A percentile compares a stretch with the other conserved stretches of the same genome.
These are phyloP conservation scores for Claviceps maximensis DNA, from an alignment of 2,329 filamentous ascomycete genomes.

Conservation along the genomic window DNA sequence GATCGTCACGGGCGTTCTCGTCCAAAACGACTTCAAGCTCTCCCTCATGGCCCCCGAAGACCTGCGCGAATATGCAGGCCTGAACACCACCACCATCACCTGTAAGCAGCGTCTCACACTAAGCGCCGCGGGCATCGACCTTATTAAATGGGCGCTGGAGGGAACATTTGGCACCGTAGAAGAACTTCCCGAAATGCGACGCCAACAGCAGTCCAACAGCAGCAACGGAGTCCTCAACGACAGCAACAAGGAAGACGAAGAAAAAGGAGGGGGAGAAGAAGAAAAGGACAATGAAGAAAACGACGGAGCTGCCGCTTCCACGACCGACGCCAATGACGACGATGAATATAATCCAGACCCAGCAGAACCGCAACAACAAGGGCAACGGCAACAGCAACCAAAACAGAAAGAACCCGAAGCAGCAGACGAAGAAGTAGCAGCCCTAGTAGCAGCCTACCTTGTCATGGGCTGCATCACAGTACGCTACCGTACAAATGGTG, in stretches of 20 bases:
- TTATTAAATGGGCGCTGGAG: constrained; percentile 89
- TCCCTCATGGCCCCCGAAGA: constrained; percentile 96
- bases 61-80: constrained; percentile 86
- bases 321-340: constrained; percentile 10
- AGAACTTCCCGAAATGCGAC: constrained; percentile 43
- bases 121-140: constrained; percentile 74
- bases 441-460: constrained; percentile 42
- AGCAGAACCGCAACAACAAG: constrained; percentile 6
- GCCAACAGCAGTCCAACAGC: constrained; percentile 10
- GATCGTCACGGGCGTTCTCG: constrained; percentile 77
- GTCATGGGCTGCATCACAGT: constrained; percentile 89
- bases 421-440: constrained; percentile 51
- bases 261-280: background rate
- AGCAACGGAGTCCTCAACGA: constrained; percentile 19
- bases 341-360: constrained; percentile 11
- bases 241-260: constrained; percentile 22
- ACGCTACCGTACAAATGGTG: constrained; percentile 61
- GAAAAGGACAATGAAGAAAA: constrained; percentile 21
- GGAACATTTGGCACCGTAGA: constrained; percentile 86
- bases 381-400: background rate
- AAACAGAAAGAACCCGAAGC: constrained; percentile 30
- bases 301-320: background rate
- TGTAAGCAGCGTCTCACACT: constrained; percentile 87
- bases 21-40: constrained; percentile 96
- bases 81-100: constrained; percentile 86